A percentile compares a stretch with the other conserved stretches of the same genome.
These are phyloP conservation scores for Penicillium hordei DNA, from an alignment of 2,329 filamentous ascomycete genomes.

Conservation along the genomic window DNA sequence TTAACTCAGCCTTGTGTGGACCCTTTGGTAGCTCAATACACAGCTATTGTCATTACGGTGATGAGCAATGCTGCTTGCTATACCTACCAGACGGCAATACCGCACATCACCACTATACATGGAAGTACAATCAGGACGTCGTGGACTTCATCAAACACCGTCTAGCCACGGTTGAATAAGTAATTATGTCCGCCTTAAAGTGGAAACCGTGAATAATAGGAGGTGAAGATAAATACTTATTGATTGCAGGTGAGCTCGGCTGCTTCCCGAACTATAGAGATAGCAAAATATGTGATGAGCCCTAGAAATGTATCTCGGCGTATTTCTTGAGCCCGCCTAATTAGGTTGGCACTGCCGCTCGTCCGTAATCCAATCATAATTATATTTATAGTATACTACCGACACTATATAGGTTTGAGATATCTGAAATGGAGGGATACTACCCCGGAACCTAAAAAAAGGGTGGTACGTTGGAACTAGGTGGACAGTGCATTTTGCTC, in stretches of 20 bases:
- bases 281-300: not conserved
- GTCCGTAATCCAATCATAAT: not conserved
- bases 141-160: slow-evolving; percentile 19
- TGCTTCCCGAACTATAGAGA: not conserved
- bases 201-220: not conserved
- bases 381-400: not conserved
- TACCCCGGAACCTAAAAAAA: not conserved
- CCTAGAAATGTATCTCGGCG: not conserved
- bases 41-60: slow-evolving; percentile 19
- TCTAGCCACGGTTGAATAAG: not conserved
- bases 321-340: not conserved
- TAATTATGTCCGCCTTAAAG: not conserved
- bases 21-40: slow-evolving; percentile 18
- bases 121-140: slow-evolving; percentile 17
- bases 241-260: not conserved
- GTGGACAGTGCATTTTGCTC: not conserved
- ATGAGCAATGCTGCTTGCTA: slow-evolving; percentile 13
- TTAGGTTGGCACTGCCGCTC: not conserved
- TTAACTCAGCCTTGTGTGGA: slow-evolving; percentile 13
- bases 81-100: slow-evolving; percentile 11
- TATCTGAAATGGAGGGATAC: not conserved
- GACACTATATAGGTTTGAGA: not conserved
- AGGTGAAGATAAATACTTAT: not conserved
- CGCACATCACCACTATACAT: slow-evolving; percentile 15
- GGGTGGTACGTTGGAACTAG: not conserved